These are phyloP conservation scores for Talaromyces pinophilus DNA, from an alignment of 2,329 filamentous ascomycete genomes.

Conservation along the genomic window DNA sequence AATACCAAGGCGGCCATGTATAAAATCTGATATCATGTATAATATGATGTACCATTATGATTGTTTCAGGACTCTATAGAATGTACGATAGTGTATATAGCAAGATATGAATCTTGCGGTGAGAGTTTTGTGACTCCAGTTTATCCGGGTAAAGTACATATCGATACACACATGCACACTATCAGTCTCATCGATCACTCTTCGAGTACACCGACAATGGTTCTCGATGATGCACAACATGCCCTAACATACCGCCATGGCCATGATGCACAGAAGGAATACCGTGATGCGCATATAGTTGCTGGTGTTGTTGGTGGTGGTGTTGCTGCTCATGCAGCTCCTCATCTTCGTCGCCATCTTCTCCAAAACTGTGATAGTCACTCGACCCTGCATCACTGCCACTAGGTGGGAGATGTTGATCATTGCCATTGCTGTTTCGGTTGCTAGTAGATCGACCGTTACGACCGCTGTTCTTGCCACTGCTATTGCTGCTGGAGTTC, in stretches of 20 bases:
- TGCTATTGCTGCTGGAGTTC: not conserved
- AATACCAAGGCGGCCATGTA: conserved; percentile 71
- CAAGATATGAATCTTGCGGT: not conserved
- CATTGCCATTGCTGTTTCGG: not conserved
- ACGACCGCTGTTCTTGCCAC: not conserved
- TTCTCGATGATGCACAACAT: conserved; percentile 19
- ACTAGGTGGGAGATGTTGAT: not conserved
- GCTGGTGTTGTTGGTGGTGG: not conserved
- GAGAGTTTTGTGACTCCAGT: conserved; percentile 7
- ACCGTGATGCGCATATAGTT: conserved; percentile 2
- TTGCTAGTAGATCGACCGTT: not conserved
- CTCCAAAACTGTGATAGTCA: conserved; percentile 20
- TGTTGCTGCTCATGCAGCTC: conserved; percentile 16
- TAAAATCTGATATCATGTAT: conserved; percentile 51
- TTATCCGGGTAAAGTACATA: conserved; percentile 1
- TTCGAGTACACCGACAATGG: conserved; percentile 16
- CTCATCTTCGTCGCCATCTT: conserved; percentile 20
- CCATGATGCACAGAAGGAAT: not conserved
- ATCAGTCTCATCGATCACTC: conserved; percentile 11
- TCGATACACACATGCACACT: not conserved
- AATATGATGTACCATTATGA: not conserved
- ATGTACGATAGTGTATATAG: conserved; percentile 2
- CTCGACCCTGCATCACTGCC: conserved; percentile 18
- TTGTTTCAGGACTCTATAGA: not conserved
- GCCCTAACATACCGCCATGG: conserved; percentile 9